Conservation (phyloP, 805 yeast genomes). For the Yamadazyma nakazawae region DNA sequence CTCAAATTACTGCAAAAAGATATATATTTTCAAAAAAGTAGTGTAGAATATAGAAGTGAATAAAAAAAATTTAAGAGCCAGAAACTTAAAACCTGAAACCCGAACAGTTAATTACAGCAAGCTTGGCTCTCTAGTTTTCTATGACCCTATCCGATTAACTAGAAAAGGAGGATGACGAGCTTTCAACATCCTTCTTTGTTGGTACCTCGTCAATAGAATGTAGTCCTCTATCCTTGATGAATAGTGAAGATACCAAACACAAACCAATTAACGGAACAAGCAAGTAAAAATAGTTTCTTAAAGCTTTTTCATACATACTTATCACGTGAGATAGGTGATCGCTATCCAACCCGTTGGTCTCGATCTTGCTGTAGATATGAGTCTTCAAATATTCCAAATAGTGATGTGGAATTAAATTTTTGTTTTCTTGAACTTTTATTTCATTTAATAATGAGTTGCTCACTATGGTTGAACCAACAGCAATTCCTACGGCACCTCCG, state of each 20-base stretch:
- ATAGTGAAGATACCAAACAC: constrained; percentile 28
- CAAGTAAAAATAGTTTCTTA: constrained; percentile 33
- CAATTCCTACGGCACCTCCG: constrained; percentile 62
- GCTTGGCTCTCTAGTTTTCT: no score
- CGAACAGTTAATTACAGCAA: no score
- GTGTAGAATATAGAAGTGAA: neutral
- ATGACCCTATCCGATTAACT: neutral
- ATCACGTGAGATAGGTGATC: constrained; percentile 22
- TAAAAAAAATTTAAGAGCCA: neutral
- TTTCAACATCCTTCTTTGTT: constrained; percentile 6
- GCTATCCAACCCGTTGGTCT: constrained; percentile 15
- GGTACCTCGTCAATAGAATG: constrained; percentile 33
- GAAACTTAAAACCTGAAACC: neutral
- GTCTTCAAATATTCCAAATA: constrained; percentile 22
- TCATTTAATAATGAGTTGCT: constrained; percentile 31
- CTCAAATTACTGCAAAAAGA: neutral
- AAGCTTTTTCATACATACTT: constrained; percentile 29
- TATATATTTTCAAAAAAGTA: neutral
- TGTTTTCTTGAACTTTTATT: constrained; percentile 10
- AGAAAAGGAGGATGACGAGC: constrained; percentile 6
- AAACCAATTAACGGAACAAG: constrained; percentile 33
- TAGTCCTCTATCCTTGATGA: constrained; percentile 35
- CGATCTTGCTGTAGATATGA: constrained; percentile 24
- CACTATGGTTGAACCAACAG: constrained; percentile 40
- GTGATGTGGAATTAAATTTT: constrained; percentile 8